Evolutionary conservation across 1,139 yeast species (phyloP).

Genomic region (Debaryomyces sp.): DNA sequence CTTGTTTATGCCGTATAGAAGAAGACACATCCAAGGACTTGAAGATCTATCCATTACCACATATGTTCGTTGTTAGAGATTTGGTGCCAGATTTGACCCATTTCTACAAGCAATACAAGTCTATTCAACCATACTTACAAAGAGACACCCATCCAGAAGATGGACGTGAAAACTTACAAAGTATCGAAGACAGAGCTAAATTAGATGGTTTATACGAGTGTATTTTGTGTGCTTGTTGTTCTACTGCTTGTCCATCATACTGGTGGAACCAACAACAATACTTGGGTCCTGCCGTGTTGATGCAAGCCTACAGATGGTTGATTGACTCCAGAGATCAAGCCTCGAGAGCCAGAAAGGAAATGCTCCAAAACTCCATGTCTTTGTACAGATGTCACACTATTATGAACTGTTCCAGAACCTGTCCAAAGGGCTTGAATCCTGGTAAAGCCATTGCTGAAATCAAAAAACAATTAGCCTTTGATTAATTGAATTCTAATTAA

Average conservation of each 20-base stretch:
- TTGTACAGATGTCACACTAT: conserved; percentile 98
- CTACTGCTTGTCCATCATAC: conserved; percentile 98
- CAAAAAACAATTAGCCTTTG: conserved; percentile 89
- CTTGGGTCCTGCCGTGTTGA: conserved; percentile 96
- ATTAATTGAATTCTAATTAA: conserved; percentile 32
- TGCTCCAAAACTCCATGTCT: conserved; percentile 96
- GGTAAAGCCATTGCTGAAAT: conserved; percentile 97
- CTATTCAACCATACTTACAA: conserved; percentile 96
- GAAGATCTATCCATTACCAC: conserved; percentile 96
- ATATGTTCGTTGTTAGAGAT: conserved; percentile 97
- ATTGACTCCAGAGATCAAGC: conserved; percentile 97
- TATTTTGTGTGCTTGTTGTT: conserved; percentile 98
- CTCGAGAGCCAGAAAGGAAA: conserved; percentile 74
- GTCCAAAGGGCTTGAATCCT: conserved; percentile 99
- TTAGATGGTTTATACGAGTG: conserved; percentile 97
- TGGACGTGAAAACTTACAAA: conserved; percentile 92
- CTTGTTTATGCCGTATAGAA: conserved; percentile 94
- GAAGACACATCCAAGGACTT: conserved; percentile 71
- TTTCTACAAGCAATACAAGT: conserved; percentile 97
- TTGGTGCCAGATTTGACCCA: conserved; percentile 97
- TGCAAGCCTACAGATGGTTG: conserved; percentile 99
- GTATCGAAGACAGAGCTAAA: conserved; percentile 92
- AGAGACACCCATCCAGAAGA: conserved; percentile 79
- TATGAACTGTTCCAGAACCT: conserved; percentile 96
- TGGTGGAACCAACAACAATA: conserved; percentile 99